Percentiles rank a stretch among this genome's conserved stretches.
Evolutionary conservation across 352 stramenopile genomes (phyloP).

Genomic region (Phytophthora tubulina): DNA sequence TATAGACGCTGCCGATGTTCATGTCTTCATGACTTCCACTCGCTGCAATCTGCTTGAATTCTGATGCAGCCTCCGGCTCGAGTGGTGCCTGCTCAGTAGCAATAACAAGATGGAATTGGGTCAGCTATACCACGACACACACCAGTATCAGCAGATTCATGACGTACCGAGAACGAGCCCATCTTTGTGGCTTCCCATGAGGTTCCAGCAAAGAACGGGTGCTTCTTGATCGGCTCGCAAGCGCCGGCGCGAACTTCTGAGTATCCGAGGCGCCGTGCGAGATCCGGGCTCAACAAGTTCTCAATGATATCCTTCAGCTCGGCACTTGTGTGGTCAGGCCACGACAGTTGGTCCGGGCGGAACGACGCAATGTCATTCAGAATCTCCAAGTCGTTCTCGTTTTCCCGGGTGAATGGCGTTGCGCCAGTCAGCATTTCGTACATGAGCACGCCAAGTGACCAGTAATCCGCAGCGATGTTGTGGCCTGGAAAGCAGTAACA

Average conservation of each 20-base stretch:
- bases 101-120: neutral
- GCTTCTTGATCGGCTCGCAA: conserved; percentile 81
- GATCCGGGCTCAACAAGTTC: conserved; percentile 68
- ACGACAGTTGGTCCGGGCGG: conserved; percentile 74
- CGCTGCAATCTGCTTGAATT: conserved; percentile 81
- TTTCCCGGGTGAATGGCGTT: conserved; percentile 90
- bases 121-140: conserved; percentile 2
- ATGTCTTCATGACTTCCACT: conserved; percentile 57
- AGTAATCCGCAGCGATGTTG: conserved; percentile 92
- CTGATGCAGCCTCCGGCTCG: conserved; percentile 66
- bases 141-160: neutral
- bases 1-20: conserved; percentile 81
- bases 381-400: conserved; percentile 89
- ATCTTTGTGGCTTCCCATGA: conserved; percentile 87
- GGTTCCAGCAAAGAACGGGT: conserved; percentile 85
- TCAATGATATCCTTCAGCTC: conserved; percentile 82
- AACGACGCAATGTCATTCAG: conserved; percentile 89
- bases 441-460: conserved; percentile 94
- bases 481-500: conserved; percentile 53
- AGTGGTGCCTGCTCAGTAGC: conserved; percentile 68
- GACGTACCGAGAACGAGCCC: conserved; percentile 80
- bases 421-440: conserved; percentile 93
- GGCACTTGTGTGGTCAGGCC: conserved; percentile 70
- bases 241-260: conserved; percentile 60
- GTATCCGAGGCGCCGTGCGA: conserved; percentile 66